Evolutionary conservation across 495 filamentous ascomycete genomes (phyloP).

Genomic region (Beverwykella pulmonaria): DNA sequence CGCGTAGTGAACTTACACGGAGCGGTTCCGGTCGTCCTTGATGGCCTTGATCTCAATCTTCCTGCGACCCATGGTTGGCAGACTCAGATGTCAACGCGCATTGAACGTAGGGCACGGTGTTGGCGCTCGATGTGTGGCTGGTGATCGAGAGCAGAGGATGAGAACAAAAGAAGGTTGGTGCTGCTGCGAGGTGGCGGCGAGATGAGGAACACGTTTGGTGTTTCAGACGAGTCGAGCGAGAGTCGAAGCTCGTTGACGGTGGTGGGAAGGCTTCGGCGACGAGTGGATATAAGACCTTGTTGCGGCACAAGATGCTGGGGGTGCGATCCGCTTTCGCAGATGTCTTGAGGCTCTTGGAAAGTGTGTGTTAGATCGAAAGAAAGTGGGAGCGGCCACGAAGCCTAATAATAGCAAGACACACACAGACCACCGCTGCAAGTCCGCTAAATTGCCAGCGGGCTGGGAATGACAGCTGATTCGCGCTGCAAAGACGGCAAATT

Average conservation of each 20-base stretch:
- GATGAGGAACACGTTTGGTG: constrained; percentile 27
- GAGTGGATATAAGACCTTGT: constrained; percentile 20
- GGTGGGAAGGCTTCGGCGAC: neutral
- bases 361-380: constrained; percentile 1
- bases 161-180: neutral
- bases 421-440: neutral
- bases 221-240: constrained; percentile 12
- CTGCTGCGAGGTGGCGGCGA: constrained; percentile 19
- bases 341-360: constrained; percentile 25
- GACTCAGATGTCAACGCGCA: constrained; percentile 23
- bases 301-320: neutral
- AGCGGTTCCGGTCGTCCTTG: constrained; percentile 98
- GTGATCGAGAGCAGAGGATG: constrained; percentile 9
- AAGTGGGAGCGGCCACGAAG: constrained; percentile 1
- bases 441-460: neutral
- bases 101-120: neutral
- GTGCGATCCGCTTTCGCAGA: neutral
- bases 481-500: constrained; percentile 9
- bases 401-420: constrained; percentile 11
- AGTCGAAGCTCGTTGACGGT: constrained; percentile 5
- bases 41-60: constrained; percentile 99
- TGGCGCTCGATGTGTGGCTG: constrained; percentile 9
- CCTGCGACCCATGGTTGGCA: constrained; percentile 61
- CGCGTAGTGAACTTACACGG: constrained; percentile 73
- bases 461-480: neutral